Conservation (phyloP, 768 basidiomycete genomes). For the Lactarius pseudohatsudake region DNA sequence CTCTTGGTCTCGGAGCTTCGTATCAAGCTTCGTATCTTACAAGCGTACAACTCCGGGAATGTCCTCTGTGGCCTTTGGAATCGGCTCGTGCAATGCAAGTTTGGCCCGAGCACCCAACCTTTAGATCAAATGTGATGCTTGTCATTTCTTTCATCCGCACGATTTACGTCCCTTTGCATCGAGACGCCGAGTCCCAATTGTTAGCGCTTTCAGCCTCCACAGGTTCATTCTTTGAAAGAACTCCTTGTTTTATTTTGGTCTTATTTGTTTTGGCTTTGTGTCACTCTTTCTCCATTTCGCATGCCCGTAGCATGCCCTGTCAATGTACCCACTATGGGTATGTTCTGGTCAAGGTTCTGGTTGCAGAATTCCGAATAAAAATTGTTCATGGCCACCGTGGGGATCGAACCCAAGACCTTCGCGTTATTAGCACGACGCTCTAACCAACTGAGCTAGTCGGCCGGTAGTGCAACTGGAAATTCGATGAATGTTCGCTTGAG, state of each 20-base stretch:
- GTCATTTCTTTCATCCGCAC: neutral
- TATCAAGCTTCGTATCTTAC: neutral
- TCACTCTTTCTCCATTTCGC: neutral
- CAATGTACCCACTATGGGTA: too few relatives aligned
- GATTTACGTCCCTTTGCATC: too few relatives aligned
- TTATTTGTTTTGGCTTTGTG: neutral
- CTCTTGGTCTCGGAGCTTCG: neutral
- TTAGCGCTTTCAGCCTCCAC: neutral
- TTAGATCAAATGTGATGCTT: neutral
- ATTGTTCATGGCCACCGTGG: constrained; percentile 31
- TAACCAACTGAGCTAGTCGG: constrained; percentile 94
- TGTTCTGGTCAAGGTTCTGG: too few relatives aligned
- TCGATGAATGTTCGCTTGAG: neutral
- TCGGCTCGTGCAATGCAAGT: neutral
- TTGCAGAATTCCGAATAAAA: neutral
- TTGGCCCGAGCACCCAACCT: neutral
- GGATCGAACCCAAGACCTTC: constrained; percentile 36
- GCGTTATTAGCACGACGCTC: constrained; percentile 82
- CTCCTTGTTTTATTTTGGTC: neutral
- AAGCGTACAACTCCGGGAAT: neutral
- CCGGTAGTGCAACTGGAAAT: constrained; percentile 35
- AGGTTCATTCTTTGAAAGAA: neutral
- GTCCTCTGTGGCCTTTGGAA: neutral
- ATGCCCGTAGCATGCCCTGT: neutral
- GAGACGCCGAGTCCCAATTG: neutral